Percentiles rank a stretch among this genome's conserved stretches.
Conservation (phyloP, 225 moss, liverwort and hornwort species). For the Anthoceros angustus region DNA sequence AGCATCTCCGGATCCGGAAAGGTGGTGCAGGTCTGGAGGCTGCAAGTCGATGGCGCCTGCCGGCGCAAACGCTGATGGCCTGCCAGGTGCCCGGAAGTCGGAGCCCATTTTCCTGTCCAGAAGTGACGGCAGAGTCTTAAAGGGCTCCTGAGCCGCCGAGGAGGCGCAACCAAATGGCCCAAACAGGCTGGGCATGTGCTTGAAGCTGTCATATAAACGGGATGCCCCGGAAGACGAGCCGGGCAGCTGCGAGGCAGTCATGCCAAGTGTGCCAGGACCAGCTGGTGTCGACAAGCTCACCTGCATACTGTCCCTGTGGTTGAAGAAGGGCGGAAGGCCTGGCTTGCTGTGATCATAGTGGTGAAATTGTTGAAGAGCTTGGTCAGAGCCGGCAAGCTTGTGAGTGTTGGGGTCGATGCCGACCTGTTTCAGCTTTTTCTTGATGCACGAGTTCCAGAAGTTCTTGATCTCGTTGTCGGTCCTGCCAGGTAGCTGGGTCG, state of each 20-base stretch:
- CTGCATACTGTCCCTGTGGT: not conserved
- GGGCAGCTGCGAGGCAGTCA: not conserved
- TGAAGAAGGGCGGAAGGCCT: not conserved
- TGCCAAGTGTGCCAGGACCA: not conserved
- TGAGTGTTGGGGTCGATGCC: constrained; percentile 84
- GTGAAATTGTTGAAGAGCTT: not conserved
- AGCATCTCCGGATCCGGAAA: not conserved
- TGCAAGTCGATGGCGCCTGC: not conserved
- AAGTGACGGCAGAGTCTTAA: not conserved
- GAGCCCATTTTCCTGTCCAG: not conserved
- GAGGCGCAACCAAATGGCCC: not conserved
- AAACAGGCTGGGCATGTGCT: constrained; percentile 3
- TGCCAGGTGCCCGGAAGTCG: not conserved
- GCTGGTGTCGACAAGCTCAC: too few relatives aligned
- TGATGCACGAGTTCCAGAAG: constrained; percentile 98
- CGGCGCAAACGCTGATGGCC: not conserved
- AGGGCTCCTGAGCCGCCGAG: too few relatives aligned
- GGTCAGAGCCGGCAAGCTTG: constrained; percentile 28
- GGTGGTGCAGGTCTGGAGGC: not conserved
- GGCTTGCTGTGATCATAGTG: not conserved
- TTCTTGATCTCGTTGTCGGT: constrained; percentile 98
- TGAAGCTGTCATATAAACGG: constrained; percentile 2
- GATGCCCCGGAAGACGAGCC: not conserved
- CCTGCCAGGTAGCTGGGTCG: constrained; percentile 73
- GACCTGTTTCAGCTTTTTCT: constrained; percentile 72